Evolutionary conservation across 176 grass and related monocot genomes (phyloP).

Genomic region (Eleusine coracana): DNA sequence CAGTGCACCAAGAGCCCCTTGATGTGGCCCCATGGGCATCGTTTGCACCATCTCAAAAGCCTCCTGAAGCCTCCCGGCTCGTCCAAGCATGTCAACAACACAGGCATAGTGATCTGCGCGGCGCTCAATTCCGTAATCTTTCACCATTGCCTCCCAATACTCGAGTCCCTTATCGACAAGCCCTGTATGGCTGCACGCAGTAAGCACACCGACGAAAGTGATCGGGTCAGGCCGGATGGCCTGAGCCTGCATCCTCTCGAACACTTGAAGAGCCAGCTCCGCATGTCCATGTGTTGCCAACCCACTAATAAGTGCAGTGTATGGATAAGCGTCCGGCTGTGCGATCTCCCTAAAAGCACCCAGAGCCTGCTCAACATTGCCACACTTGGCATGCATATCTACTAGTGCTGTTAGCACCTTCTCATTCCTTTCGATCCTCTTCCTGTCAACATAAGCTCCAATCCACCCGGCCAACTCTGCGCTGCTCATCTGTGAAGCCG

Average conservation of each 20-base stretch:
- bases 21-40: slow-evolving; percentile 70
- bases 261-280: slow-evolving; percentile 59
- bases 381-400: slow-evolving; percentile 78
- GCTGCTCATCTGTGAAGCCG: slow-evolving; percentile 62
- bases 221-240: slow-evolving; percentile 61
- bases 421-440: slow-evolving; percentile 63
- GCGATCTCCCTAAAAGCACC: slow-evolving; percentile 59
- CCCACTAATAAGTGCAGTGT: slow-evolving; percentile 74
- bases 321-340: slow-evolving; percentile 65
- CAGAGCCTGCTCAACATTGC: slow-evolving; percentile 64
- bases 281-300: slow-evolving; percentile 73
- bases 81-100: slow-evolving; percentile 73
- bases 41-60: slow-evolving; percentile 60
- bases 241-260: slow-evolving; percentile 62
- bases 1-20: slow-evolving; percentile 69
- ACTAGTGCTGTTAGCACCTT: slow-evolving; percentile 73
- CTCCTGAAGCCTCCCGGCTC: slow-evolving; percentile 67
- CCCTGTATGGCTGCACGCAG: slow-evolving; percentile 76
- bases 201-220: slow-evolving; percentile 75
- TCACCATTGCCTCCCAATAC: slow-evolving; percentile 67
- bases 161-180: slow-evolving; percentile 58
- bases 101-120: slow-evolving; percentile 65
- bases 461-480: slow-evolving; percentile 49
- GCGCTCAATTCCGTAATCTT: slow-evolving; percentile 50
- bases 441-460: slow-evolving; percentile 53